These are phyloP conservation scores for Piper betle DNA, from an alignment of 164 flowering plant genomes.

Conservation along the genomic window DNA sequence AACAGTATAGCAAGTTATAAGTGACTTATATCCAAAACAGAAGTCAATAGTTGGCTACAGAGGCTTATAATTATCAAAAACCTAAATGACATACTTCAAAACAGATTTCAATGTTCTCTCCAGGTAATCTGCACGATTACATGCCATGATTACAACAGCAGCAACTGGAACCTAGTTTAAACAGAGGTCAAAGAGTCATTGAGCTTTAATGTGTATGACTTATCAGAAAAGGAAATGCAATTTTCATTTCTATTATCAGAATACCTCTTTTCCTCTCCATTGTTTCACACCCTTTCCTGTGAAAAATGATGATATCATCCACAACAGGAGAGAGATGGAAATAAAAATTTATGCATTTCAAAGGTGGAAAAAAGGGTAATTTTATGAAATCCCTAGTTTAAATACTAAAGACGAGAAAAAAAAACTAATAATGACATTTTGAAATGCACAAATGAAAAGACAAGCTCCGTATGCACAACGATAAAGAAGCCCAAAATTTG, in stretches of 20 bases:
- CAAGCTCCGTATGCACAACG: no score
- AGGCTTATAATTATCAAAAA: background rate
- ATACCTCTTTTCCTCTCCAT: constrained; percentile 52
- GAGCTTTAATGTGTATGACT: background rate
- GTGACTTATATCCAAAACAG: background rate
- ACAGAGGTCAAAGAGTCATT: background rate
- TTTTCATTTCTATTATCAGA: background rate
- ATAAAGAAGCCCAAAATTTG: no score
- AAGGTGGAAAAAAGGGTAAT: background rate
- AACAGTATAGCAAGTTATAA: no score
- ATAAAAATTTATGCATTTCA: background rate
- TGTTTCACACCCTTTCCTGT: constrained; percentile 57
- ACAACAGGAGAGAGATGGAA: constrained; percentile 1
- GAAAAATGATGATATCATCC: constrained; percentile 7
- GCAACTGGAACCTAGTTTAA: constrained; percentile 64
- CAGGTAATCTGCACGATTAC: constrained; percentile 94
- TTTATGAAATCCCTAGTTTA: background rate
- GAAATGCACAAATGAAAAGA: no score
- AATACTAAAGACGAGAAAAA: no score
- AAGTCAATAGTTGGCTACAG: background rate
- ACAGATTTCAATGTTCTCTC: constrained; percentile 78
- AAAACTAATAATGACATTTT: no score
- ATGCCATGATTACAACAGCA: constrained; percentile 96
- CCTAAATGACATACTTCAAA: constrained; percentile 35
- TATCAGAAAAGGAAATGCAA: background rate